Evolutionary conservation across 2,329 filamentous ascomycete genomes (phyloP), one percentile per base, ranked within the genome.

Genomic region (Neopestalotiopsis sp.): DNA sequence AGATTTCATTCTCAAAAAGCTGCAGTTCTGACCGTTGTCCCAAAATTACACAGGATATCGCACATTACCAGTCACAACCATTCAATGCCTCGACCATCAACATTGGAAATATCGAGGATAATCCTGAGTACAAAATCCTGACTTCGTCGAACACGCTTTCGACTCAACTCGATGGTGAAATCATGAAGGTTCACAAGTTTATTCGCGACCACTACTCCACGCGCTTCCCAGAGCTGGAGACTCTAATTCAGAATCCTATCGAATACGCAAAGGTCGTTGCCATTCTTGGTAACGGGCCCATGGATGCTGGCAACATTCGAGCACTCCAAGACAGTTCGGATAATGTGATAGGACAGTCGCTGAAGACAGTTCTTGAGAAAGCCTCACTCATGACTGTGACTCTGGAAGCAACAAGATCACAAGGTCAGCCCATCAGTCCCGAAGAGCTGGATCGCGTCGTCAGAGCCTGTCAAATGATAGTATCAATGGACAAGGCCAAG

Each of bases 231-330:
- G 95, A 98, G 81, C 88, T 99, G 56, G 96, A 99, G 80, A 88
- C 88, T 24, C 88, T 99, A 42, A 92, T 99, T 70, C 94, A 93
- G 68, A 97, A 95, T 75, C 94, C 96, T 1, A 87, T 98, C 65
- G 94, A 98, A 78, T 99, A 98, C 82, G 94, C 95, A 34, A 97
- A 97, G 83, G 94, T 96, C 0, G 96, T 98, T 9, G 91, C 94
- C 3, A 97, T 98, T 72, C 88, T 99, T 71, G 92, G 94, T 74
- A 98, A 98, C 82, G 94, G 94, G 0, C 94, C 96, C 14, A 89
- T 98, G 84, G 92, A 97, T 76, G 85, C 87, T 67, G 89, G 90
- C 42, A 92, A 91, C 75, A 95, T 98, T 82, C 95, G 95, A 79
- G 84, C 87, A 2, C 86, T 97, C 61, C 91, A 95, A 70, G 88